A percentile compares a stretch with the other conserved stretches of the same genome.
Conservation (phyloP, 179 eudicot species). For the Sideroxylon spinosum region DNA sequence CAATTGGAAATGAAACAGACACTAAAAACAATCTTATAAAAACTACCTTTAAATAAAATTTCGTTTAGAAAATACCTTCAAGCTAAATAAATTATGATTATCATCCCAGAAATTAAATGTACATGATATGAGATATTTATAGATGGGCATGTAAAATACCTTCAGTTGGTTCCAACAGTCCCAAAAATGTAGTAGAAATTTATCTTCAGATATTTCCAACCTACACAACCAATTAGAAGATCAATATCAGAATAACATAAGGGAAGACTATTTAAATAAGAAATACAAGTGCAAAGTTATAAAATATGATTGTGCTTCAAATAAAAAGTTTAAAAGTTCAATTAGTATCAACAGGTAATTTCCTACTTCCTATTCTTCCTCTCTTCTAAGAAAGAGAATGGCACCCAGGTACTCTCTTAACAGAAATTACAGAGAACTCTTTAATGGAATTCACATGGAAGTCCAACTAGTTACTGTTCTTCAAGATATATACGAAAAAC, state of each 20-base stretch:
- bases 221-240: slow-evolving; percentile 30
- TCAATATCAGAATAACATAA: neutral
- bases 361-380: neutral
- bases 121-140: neutral
- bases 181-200: slow-evolving; percentile 72
- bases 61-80: too few relatives aligned
- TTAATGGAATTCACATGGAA: neutral
- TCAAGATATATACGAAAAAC: neutral
- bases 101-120: neutral
- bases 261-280: neutral
- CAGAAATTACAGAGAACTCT: neutral
- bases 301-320: neutral
- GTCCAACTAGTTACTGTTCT: neutral
- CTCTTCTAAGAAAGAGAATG: neutral
- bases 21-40: too few relatives aligned
- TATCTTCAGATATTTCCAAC: slow-evolving; percentile 65
- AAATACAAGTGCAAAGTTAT: neutral
- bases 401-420: neutral
- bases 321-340: neutral
- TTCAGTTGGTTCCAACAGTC: slow-evolving; percentile 72
- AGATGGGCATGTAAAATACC: slow-evolving; percentile 34
- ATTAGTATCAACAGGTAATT: neutral
- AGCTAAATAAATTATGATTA: too few relatives aligned
- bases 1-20: too few relatives aligned
- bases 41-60: too few relatives aligned